These are phyloP conservation scores for Xylariaceae sp. DNA, from an alignment of 2,329 filamentous ascomycete genomes.

Conservation along the genomic window DNA sequence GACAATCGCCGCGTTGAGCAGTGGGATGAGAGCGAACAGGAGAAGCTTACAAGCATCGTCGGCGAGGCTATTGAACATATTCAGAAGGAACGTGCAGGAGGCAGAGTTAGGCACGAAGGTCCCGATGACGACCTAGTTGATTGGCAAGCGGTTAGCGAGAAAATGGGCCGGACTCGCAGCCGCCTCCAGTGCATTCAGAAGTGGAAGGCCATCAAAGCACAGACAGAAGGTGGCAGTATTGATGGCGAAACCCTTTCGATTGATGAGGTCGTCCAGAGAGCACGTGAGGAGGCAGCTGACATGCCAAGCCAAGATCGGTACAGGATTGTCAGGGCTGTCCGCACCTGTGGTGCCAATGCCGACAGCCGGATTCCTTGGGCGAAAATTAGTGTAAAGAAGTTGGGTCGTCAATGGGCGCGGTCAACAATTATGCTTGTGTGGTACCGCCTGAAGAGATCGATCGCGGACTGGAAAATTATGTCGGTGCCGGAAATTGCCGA, in stretches of 20 bases:
- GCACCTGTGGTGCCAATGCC: constrained; percentile 22
- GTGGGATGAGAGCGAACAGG: constrained; percentile 67
- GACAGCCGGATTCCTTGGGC: constrained; percentile 38
- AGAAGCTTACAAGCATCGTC: constrained; percentile 54
- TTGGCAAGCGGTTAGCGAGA: constrained; percentile 66
- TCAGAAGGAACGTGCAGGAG: constrained; percentile 41
- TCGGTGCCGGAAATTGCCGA: constrained; percentile 29
- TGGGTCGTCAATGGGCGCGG: constrained; percentile 26
- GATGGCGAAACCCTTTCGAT: constrained; percentile 26
- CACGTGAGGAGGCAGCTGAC: constrained; percentile 30
- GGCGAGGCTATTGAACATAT: constrained; percentile 54
- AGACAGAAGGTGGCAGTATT: constrained; percentile 25
- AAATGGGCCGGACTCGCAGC: constrained; percentile 63
- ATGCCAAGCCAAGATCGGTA: constrained; percentile 34
- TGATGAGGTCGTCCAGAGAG: constrained; percentile 32
- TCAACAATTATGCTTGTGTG: constrained; percentile 36
- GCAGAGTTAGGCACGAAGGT: constrained; percentile 37
- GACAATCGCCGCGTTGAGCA: constrained; percentile 52
- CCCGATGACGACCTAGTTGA: constrained; percentile 59
- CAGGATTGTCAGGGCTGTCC: constrained; percentile 31
- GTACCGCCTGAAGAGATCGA: constrained; percentile 30
- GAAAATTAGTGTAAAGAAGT: constrained; percentile 24
- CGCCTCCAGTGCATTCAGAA: constrained; percentile 70
- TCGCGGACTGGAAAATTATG: constrained; percentile 29
- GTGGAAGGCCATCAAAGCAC: constrained; percentile 55